Base-by-base conservation (phyloP, 495 filamentous ascomycete genomes). In the Trichoderma virens region DNA sequence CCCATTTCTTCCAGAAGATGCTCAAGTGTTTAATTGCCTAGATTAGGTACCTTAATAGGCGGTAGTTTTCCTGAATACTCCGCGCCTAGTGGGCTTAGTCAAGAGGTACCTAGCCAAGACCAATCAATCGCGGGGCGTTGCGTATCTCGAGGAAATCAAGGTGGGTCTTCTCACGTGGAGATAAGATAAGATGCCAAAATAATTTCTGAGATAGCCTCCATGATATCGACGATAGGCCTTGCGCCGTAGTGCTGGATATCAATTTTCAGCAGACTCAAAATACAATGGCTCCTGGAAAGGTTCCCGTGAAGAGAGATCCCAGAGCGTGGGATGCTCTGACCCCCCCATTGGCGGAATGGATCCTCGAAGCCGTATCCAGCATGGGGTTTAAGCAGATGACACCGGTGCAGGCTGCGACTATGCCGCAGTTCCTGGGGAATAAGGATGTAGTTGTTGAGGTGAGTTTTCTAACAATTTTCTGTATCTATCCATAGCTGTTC, bases 361-460 rank as follows among this genome's bases (percentile, higher is more conserved):
- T 92, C 32, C 80, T 93, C 32, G 90, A 94, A 63, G 93, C 92
- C 39, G 84, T 96, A 65, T 79, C 84, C 30, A 85, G 85, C 61
- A 91, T 93, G 88, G 90, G 92, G 56, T 97, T 97, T 73, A 80
- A 80, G 56, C 85, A 87, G 68, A 95, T 93, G 78, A 98, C 94
- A 3, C 94, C 94, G 1, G 94, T 97, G 18, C 94, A 98, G 74
- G 90, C 92, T 27, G 93, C 90, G n/a, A 88, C 89, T 18, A 91
- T 98, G 67, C 93, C 93, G 13, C 82, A 97, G 18, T 96, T 97
- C 74, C 86, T 91, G 76, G 88, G 86, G 8, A 91, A 98, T 74
- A 97, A 97, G 69, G 94, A 98, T 76, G 93, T 98, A 0, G 93
- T 98, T 3, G 93, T 97, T 31, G 93, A 97, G 73, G 82, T 83